These are phyloP conservation scores for Pythium monospermum DNA, from an alignment of 352 stramenopile species.

Conservation along the genomic window DNA sequence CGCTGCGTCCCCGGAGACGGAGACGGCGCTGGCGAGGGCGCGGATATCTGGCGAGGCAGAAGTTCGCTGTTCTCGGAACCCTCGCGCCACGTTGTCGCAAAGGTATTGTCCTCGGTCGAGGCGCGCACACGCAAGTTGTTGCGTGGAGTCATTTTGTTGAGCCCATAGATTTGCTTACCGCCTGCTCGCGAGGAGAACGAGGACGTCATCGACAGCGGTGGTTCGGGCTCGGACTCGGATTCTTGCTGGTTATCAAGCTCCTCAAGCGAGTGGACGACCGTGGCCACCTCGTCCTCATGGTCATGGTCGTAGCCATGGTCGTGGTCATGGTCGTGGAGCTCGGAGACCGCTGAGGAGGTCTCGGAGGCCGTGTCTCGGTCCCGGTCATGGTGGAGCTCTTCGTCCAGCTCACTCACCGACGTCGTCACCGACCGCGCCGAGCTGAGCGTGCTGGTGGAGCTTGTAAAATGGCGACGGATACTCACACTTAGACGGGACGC, in stretches of 20 bases:
- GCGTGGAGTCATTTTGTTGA: no score
- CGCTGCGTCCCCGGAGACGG: slow-evolving; percentile 6
- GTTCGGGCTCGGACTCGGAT: slow-evolving; percentile 13
- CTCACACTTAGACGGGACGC: slow-evolving; percentile 28
- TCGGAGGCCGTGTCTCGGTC: slow-evolving; percentile 7
- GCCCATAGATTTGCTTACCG: not conserved
- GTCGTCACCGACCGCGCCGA: slow-evolving; percentile 21
- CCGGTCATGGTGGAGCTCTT: slow-evolving; percentile 15
- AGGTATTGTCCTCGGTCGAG: slow-evolving; percentile 1
- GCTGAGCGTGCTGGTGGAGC: slow-evolving; percentile 19
- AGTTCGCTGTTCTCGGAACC: not conserved
- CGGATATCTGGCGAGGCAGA: no score
- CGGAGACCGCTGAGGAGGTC: no score
- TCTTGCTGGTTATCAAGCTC: slow-evolving; percentile 4
- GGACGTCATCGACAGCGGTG: not conserved
- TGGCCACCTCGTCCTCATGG: slow-evolving; percentile 8
- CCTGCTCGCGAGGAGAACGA: no score
- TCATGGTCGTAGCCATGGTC: slow-evolving; percentile 4
- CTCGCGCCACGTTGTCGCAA: not conserved
- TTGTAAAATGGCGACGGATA: slow-evolving; percentile 28
- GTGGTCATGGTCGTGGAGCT: slow-evolving; percentile 1
- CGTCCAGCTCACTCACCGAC: slow-evolving; percentile 12
- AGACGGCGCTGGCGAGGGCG: no score
- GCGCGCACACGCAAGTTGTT: not conserved
- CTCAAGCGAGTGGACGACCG: slow-evolving; percentile 9